Percentiles rank a stretch among this genome's conserved stretches.
Conservation (phyloP, 2,329 filamentous ascomycete species). For the Cercospora zeae-maydis region DNA sequence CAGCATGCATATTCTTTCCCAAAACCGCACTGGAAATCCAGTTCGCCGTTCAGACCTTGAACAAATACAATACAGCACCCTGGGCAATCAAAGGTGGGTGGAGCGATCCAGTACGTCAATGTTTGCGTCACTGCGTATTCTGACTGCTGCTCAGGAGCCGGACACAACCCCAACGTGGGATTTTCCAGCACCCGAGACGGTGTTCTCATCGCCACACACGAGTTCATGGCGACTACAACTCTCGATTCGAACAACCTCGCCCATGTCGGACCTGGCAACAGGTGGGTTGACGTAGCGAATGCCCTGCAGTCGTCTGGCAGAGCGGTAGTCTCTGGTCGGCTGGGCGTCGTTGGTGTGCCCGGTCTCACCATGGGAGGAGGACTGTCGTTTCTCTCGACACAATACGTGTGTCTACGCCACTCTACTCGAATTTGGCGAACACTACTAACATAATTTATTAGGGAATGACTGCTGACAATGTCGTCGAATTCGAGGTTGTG, state of each 20-base stretch:
- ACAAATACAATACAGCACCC: conserved; percentile 45
- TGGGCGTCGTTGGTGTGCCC: conserved; percentile 29
- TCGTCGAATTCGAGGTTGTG: conserved; percentile 34
- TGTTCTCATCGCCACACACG: conserved; percentile 45
- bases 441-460: neutral
- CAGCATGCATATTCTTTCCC: conserved; percentile 40
- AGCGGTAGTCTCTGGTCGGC: conserved; percentile 26
- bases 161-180: conserved; percentile 48
- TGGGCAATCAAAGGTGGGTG: conserved; percentile 50
- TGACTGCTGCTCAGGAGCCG: conserved; percentile 36
- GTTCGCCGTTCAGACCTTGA: conserved; percentile 50
- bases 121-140: neutral
- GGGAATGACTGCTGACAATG: conserved; percentile 31
- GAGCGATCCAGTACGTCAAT: neutral
- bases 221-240: conserved; percentile 40
- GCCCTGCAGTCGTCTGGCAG: conserved; percentile 23
- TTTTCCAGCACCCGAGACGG: conserved; percentile 48
- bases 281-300: conserved; percentile 27
- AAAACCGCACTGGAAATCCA: conserved; percentile 51
- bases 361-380: conserved; percentile 34
- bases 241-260: conserved; percentile 32
- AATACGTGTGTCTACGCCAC: conserved; percentile 30
- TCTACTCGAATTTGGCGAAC: neutral
- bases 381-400: conserved; percentile 25
- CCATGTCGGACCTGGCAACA: conserved; percentile 26